Conservation (phyloP, 306 rosid species). For the Vigna trinervia region DNA sequence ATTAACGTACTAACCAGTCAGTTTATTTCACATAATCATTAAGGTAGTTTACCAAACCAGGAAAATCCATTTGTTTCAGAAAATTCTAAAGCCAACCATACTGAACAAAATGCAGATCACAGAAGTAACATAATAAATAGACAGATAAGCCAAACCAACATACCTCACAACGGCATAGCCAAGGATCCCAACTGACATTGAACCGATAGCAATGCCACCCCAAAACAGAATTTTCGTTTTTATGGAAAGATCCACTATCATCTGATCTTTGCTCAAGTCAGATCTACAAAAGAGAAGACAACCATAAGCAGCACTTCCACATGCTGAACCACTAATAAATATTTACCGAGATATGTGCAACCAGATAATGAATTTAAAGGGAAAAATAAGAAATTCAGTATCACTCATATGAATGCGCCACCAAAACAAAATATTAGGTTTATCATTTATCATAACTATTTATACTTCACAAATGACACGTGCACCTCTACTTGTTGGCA, state of each 20-base stretch:
- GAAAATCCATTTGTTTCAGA: neutral
- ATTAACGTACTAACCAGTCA: neutral
- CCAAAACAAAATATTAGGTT: neutral
- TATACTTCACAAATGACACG: neutral
- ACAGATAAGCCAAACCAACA: conserved; percentile 4
- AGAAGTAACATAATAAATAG: conserved; percentile 11
- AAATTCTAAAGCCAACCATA: conserved; percentile 24
- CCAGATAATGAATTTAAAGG: conserved; percentile 5
- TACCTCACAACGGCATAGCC: conserved; percentile 81
- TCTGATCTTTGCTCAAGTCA: conserved; percentile 81
- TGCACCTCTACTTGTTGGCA: conserved; percentile 8
- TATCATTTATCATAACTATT: neutral
- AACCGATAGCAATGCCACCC: conserved; percentile 69
- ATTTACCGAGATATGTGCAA: neutral
- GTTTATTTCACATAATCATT: conserved; percentile 8
- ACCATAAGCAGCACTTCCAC: conserved; percentile 29
- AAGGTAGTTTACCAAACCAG: conserved; percentile 17
- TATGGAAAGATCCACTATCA: conserved; percentile 69
- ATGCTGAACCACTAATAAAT: conserved; percentile 19
- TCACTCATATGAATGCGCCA: neutral
- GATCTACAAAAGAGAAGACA: conserved; percentile 63
- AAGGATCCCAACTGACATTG: conserved; percentile 78
- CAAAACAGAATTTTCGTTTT: conserved; percentile 62
- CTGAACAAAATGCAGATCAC: conserved; percentile 5
- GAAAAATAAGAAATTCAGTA: neutral